Percentiles rank a stretch among this genome's conserved stretches.
Evolutionary conservation across 306 rosid genomes (phyloP).

Genomic region (Prinsepia uniflora): DNA sequence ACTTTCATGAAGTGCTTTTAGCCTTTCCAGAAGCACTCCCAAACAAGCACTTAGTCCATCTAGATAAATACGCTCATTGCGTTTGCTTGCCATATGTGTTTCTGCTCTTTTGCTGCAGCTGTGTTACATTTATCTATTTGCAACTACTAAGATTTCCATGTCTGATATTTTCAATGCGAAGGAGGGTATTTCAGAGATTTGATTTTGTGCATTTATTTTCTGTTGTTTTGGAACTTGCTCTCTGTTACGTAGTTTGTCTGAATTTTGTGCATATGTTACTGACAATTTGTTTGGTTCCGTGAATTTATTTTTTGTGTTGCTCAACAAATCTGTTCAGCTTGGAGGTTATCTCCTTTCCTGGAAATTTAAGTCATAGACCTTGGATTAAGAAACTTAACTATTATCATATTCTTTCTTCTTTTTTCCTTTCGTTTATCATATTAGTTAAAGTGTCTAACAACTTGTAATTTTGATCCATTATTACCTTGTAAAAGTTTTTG

Average conservation of each 20-base stretch:
- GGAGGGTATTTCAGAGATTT: neutral
- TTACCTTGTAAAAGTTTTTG: neutral
- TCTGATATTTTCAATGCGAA: neutral
- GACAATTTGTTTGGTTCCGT: neutral
- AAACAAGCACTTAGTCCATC: neutral
- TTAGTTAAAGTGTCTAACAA: neutral
- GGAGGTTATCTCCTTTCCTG: neutral
- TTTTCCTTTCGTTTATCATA: neutral
- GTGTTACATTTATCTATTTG: neutral
- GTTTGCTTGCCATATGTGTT: neutral
- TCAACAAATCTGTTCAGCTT: neutral
- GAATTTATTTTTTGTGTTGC: neutral
- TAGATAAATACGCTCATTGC: neutral
- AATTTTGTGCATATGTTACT: neutral
- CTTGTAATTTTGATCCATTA: neutral
- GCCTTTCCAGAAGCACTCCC: too few relatives aligned
- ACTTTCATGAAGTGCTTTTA: too few relatives aligned
- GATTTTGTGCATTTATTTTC: conserved; percentile 3
- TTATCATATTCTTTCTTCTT: neutral
- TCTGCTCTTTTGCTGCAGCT: neutral
- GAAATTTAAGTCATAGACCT: neutral
- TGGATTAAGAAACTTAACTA: neutral
- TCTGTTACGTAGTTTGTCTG: neutral
- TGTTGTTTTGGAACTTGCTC: neutral
- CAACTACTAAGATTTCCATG: neutral